phyloP scores from a whole-genome alignment of 2,329 filamentous ascomycete species.

The Diplodia scrobiculata region DNA sequence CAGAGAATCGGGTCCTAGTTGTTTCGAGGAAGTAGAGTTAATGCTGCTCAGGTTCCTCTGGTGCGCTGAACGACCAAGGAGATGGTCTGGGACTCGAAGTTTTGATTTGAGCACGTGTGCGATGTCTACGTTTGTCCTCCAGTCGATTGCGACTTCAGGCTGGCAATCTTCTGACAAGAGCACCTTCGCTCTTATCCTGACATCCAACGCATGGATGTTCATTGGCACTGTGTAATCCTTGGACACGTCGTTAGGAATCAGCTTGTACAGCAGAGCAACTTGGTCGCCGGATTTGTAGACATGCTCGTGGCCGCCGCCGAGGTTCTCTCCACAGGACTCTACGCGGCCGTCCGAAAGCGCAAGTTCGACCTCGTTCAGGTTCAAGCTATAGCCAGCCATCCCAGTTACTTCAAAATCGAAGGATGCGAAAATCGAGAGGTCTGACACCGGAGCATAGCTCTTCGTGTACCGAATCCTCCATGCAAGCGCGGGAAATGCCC shows the following conservation, averaged over 20 bases:
- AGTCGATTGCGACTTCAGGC: conserved; percentile 65
- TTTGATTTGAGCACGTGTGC: conserved; percentile 52
- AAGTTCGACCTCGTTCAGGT: conserved; percentile 62
- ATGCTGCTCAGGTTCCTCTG: conserved; percentile 23
- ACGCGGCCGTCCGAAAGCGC: conserved; percentile 61
- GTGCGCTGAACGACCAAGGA: conserved; percentile 37
- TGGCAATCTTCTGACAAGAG: conserved; percentile 60
- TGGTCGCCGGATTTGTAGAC: conserved; percentile 72
- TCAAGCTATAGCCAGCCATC: conserved; percentile 67
- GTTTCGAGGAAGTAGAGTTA: conserved; percentile 30
- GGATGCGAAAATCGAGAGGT: conserved; percentile 64
- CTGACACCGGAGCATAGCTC: conserved; percentile 58
- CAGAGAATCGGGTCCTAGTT: conserved; percentile 38
- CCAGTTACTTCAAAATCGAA: conserved; percentile 74
- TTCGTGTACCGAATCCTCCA: conserved; percentile 72
- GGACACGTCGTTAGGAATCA: conserved; percentile 50
- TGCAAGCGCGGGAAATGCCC: conserved; percentile 69
- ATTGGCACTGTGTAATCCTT: conserved; percentile 26
- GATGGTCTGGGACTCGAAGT: conserved; percentile 47
- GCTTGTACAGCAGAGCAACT: conserved; percentile 71
- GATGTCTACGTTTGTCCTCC: conserved; percentile 71
- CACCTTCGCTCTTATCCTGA: conserved; percentile 63
- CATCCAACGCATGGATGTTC: conserved; percentile 51
- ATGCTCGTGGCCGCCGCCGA: conserved; percentile 59
- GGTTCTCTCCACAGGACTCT: conserved; percentile 49